A percentile compares a stretch with the other conserved stretches of the same genome.
phyloP scores from a whole-genome alignment of 2,329 filamentous ascomycete genomes.

The Neobulgaria alba region DNA sequence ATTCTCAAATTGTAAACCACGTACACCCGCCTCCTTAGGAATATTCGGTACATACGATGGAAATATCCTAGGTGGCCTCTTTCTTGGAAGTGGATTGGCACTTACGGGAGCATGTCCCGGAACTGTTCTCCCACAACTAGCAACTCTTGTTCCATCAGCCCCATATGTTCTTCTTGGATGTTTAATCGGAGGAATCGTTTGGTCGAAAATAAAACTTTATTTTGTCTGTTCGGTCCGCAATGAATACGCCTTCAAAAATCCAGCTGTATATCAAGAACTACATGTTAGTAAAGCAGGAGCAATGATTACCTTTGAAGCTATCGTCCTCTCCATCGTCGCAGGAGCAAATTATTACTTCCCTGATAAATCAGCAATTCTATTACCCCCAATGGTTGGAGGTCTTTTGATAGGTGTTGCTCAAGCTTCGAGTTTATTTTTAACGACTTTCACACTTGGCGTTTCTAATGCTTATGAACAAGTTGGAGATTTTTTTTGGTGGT shows the following conservation, averaged over 20 bases:
- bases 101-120: conserved; percentile 31
- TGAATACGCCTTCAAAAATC: conserved; percentile 1
- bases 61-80: conserved; percentile 52
- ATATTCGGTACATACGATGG: conserved; percentile 36
- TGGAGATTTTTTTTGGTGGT: conserved; percentile 43
- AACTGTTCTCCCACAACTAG: conserved; percentile 53
- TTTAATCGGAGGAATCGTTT: conserved; percentile 43
- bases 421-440: conserved; percentile 43
- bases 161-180: conserved; percentile 45
- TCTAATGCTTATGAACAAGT: conserved; percentile 54
- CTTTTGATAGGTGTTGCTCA: conserved; percentile 51
- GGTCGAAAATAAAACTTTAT: conserved; percentile 24
- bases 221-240: not conserved
- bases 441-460: conserved; percentile 48
- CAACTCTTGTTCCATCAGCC: conserved; percentile 42
- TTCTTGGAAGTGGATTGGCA: conserved; percentile 57
- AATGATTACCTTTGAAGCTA: conserved; percentile 13
- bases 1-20: conserved; percentile 33
- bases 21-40: conserved; percentile 29
- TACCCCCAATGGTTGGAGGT: conserved; percentile 38
- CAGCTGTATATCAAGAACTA: conserved; percentile 18
- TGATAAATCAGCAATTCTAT: conserved; percentile 2
- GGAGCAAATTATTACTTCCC: conserved; percentile 5
- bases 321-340: conserved; percentile 13
- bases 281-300: conserved; percentile 5